Base-by-base conservation (phyloP, 2,329 filamentous ascomycete genomes). In the Fusarium sulawesiense region DNA sequence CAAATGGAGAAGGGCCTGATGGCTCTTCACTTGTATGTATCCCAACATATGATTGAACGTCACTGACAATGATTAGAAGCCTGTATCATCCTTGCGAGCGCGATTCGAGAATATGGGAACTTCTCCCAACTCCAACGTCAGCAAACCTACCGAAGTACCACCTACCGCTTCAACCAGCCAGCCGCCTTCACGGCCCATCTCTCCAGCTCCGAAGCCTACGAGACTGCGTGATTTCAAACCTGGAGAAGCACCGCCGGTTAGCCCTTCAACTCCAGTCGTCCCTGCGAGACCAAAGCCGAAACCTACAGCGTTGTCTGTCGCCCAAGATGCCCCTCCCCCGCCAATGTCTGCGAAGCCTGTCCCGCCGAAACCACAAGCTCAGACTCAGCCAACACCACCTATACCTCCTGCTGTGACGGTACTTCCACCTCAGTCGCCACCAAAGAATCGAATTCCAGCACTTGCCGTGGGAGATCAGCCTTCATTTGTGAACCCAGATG, bases 1-100 rank as follows among this genome's bases (percentile, higher is more conserved):
- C 68, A 50, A 72, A 79, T 34, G 74, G 75, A 60, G 78, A 92
- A 73, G 91, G 88, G 80, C 89, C 89, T 62, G 92, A 94, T 84
- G 91, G 87, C 82, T 91, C 91, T 63, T 94, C 92, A 69, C 89
- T 94, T 75, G 91, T 92, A 80, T 80, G 89, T 79, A 56, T 23
- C 7, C 41, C 23, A 21, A 42, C 13, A 18, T 42, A 44, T 10
- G 29, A 14, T 21, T 56, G 25, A 50, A 44, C 20, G 23, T 57
- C 70, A 64, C 78, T 81, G 66, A 79, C 67, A 47, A 48, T 30
- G 21, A 53, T 32, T 68, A 93, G 91, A 93, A 90, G 83, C 92
- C 93, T 27, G 92, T 96, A 53, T 96, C 93, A 54, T 94, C 92
- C 54, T 84, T 96, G 65, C 87, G 91, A 66, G 93, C 92, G 68